Percentiles rank a stretch among this genome's conserved stretches.
phyloP scores from a whole-genome alignment of 352 stramenopile genomes.

The Phytophthora pseudosyringae region DNA sequence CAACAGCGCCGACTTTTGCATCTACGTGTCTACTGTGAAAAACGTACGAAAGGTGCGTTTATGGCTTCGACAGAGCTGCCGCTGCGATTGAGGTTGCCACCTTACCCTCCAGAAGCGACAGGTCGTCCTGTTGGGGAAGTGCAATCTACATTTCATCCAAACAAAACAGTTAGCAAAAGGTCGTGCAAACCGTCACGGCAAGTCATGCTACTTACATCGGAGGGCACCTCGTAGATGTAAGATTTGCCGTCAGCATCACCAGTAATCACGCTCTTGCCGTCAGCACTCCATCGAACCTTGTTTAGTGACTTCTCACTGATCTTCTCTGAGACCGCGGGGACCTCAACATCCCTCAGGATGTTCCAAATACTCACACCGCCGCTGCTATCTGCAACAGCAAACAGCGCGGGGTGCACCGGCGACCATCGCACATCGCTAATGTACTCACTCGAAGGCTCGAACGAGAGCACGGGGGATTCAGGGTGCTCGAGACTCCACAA shows the following conservation, averaged over 20 bases:
- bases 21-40: conserved; percentile 26
- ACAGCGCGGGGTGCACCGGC: conserved; percentile 75
- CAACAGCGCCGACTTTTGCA: conserved; percentile 15
- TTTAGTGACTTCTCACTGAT: conserved; percentile 80
- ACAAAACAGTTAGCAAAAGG: conserved; percentile 10
- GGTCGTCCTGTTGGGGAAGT: conserved; percentile 65
- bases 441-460: conserved; percentile 90
- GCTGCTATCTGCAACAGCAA: conserved; percentile 82
- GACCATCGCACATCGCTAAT: conserved; percentile 91
- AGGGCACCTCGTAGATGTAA: conserved; percentile 81
- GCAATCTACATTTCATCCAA: conserved; percentile 54
- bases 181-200: conserved; percentile 11
- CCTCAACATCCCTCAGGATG: conserved; percentile 85
- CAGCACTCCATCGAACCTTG: conserved; percentile 83
- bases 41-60: conserved; percentile 19
- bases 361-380: conserved; percentile 86
- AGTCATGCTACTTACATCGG: conserved; percentile 57
- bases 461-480: conserved; percentile 73
- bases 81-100: conserved; percentile 59
- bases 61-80: conserved; percentile 50
- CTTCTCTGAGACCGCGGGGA: conserved; percentile 68
- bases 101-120: conserved; percentile 69
- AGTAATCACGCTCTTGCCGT: conserved; percentile 82
- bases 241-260: conserved; percentile 80
- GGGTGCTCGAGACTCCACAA: conserved; percentile 86